Evolutionary conservation across 2,329 filamentous ascomycete genomes (phyloP).

Genomic region (Fusarium sublunatum): DNA sequence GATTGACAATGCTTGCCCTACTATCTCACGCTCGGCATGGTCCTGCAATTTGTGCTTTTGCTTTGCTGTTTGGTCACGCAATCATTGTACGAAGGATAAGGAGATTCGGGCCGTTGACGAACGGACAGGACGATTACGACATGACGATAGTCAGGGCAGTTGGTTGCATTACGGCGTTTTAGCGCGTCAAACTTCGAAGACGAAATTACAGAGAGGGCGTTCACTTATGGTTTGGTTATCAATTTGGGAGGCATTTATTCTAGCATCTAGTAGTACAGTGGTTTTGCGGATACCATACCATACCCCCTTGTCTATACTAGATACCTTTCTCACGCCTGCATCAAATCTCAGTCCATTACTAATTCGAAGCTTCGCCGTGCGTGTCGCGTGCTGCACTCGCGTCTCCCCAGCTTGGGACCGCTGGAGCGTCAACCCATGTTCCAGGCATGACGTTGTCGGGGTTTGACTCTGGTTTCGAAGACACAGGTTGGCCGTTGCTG

Average conservation of each 20-base stretch:
- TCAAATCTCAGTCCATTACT: conserved; percentile 27
- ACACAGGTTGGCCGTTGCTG: conserved; percentile 1
- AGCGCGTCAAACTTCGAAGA: conserved; percentile 14
- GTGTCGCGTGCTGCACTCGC: conserved; percentile 49
- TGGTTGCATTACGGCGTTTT: conserved; percentile 18
- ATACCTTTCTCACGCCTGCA: conserved; percentile 21
- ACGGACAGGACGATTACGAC: conserved; percentile 26
- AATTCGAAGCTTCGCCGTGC: conserved; percentile 33
- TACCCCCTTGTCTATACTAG: conserved; percentile 24
- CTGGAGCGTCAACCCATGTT: conserved; percentile 41
- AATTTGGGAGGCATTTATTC: conserved; percentile 17
- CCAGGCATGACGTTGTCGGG: conserved; percentile 50
- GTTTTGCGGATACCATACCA: conserved; percentile 37
- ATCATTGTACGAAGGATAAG: conserved; percentile 16
- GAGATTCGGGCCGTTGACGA: conserved; percentile 15
- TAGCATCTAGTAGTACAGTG: conserved; percentile 29
- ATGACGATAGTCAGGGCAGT: conserved; percentile 18
- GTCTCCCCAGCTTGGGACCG: conserved; percentile 47
- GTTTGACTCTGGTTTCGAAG: conserved; percentile 13
- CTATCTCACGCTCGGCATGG: conserved; percentile 36
- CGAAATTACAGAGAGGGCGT: conserved; percentile 6
- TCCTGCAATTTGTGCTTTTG: conserved; percentile 30
- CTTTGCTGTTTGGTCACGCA: conserved; percentile 27
- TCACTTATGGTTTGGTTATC: conserved; percentile 11
- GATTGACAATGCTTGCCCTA: conserved; percentile 34